These are phyloP conservation scores for Coccomyxa sp. DNA, from an alignment of 139 green algal genomes.

Conservation along the genomic window DNA sequence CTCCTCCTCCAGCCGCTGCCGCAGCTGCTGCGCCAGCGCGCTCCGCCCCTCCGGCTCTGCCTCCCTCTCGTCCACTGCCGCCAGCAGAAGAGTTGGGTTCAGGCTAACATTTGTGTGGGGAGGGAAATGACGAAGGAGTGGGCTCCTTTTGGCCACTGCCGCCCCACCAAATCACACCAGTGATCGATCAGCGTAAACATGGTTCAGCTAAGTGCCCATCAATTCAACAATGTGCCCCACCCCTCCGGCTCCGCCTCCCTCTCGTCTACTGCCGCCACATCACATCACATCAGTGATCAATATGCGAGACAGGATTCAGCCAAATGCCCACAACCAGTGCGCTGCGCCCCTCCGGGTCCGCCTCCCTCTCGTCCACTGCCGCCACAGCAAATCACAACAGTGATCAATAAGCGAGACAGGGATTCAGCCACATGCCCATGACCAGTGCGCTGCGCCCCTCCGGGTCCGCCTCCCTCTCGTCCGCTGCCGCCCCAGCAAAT, in stretches of 20 bases:
- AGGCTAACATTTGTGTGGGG: not conserved
- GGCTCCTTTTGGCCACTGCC: not conserved
- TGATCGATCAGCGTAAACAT: too few species aligned
- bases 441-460: not conserved
- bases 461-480: not conserved
- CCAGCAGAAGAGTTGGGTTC: too few species aligned
- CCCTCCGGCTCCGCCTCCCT: too few species aligned
- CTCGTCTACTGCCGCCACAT: too few species aligned
- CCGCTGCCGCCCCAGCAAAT: too few species aligned
- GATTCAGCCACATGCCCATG: too few species aligned
- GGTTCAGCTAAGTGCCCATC: too few species aligned
- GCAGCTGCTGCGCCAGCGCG: not conserved
- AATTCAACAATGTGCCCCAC: too few species aligned
- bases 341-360: not conserved
- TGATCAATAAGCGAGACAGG: not conserved
- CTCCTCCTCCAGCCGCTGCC: constrained; percentile 3
- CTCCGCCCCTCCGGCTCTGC: not conserved
- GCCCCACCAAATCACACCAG: too few species aligned
- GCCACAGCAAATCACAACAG: not conserved
- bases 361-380: not conserved
- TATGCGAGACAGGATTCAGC: too few species aligned
- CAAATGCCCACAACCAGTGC: too few species aligned
- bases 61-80: not conserved
- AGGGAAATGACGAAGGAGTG: not conserved
- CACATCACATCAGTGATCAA: too few species aligned